Percentiles rank a stretch among this genome's conserved stretches.
Conservation (phyloP, 2,329 filamentous ascomycete species). For the Epichloe hybrida region DNA sequence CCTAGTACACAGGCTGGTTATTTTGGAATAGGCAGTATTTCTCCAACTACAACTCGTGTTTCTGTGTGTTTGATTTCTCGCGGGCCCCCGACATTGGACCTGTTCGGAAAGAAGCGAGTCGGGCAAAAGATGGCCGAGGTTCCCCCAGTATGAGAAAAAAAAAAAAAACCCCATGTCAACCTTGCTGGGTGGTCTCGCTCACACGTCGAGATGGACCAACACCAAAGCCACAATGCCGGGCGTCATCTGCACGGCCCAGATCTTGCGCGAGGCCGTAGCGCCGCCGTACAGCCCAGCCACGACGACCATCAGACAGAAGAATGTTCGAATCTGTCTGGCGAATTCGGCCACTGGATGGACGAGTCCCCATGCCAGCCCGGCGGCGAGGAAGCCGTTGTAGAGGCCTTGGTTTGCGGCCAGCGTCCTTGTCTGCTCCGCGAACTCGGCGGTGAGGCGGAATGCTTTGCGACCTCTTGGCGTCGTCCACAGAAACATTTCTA, state of each 20-base stretch:
- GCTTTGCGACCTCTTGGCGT: slow-evolving; percentile 29
- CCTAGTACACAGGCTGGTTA: no score
- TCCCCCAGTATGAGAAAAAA: no score
- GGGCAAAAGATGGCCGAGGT: no score
- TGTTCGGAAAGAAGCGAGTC: no score
- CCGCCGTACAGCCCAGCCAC: slow-evolving; percentile 33
- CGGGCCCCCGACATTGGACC: no score
- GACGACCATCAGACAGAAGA: slow-evolving; percentile 32
- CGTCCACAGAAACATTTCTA: slow-evolving; percentile 39
- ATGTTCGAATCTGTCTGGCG: slow-evolving; percentile 29
- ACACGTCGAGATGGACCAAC: slow-evolving; percentile 10
- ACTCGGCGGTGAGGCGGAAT: slow-evolving; percentile 30
- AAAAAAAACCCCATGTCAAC: no score
- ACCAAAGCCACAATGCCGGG: slow-evolving; percentile 7
- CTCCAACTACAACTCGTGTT: no score
- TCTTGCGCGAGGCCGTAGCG: slow-evolving; percentile 25
- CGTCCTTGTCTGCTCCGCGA: slow-evolving; percentile 29
- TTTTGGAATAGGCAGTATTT: no score
- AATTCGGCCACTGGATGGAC: slow-evolving; percentile 29
- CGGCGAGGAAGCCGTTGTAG: slow-evolving; percentile 40
- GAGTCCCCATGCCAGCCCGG: slow-evolving; percentile 33
- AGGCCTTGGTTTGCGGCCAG: slow-evolving; percentile 38
- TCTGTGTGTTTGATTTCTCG: no score
- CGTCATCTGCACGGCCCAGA: slow-evolving; percentile 29
- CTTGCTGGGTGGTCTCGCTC: neutral